These are phyloP conservation scores for Dendrocalamus latiflorus DNA, from an alignment of 202 grass and related monocot genomes.

Conservation along the genomic window DNA sequence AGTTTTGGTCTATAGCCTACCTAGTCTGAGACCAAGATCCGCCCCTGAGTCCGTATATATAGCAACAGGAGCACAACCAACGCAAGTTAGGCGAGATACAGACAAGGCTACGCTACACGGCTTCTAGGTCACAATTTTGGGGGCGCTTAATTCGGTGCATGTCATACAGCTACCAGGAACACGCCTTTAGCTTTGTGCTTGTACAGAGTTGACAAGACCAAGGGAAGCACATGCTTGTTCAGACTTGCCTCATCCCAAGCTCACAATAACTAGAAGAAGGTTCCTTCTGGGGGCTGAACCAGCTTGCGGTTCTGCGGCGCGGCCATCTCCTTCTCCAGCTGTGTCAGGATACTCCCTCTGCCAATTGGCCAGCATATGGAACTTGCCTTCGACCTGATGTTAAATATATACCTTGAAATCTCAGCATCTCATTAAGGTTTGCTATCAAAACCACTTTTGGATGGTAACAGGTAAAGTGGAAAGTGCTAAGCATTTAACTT, in stretches of 20 bases:
- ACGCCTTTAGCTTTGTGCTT: background rate
- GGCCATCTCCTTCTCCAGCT: conserved; percentile 40
- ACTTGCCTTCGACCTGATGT: conserved; percentile 16
- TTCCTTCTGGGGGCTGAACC: conserved; percentile 25
- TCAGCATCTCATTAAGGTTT: background rate
- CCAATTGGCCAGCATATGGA: conserved; percentile 26
- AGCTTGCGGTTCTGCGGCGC: conserved; percentile 34
- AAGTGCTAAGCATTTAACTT: background rate
- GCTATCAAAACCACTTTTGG: background rate
- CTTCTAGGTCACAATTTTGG: background rate
- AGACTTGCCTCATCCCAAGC: background rate
- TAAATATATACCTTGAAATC: background rate
- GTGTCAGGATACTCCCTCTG: conserved; percentile 27
- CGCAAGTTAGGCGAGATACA: background rate
- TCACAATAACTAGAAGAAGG: conserved; percentile 11
- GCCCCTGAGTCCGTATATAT: too few relatives aligned
- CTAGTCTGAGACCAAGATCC: too few relatives aligned
- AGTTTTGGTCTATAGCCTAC: too few relatives aligned
- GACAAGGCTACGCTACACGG: background rate
- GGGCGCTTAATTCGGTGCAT: background rate
- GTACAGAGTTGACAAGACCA: background rate
- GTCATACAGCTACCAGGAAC: background rate
- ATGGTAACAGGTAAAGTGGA: background rate
- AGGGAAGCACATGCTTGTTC: background rate
- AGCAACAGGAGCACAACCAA: background rate